Evolutionary conservation across 2,329 filamentous ascomycete species (phyloP), one percentile per base, ranked within the genome.

Genomic region (Arthroderma uncinatum): DNA sequence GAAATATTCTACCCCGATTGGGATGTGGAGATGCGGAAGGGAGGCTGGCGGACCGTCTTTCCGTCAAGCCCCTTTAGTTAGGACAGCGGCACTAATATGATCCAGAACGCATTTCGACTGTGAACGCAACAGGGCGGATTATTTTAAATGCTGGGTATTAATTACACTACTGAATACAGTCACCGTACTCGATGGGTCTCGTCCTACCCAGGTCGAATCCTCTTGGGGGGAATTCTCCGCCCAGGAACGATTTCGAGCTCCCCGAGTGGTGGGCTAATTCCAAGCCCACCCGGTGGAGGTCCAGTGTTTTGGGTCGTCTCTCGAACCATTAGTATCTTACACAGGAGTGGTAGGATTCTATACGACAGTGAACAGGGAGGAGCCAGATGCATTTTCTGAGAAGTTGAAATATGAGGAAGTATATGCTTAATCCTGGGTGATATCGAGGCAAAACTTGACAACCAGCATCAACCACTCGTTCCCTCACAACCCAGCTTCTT

Each of bases 21-120:
- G 25, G 25, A 10, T 19, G 47, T 50, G 47, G 47, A 16, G 47
- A 50, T n/a, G 28, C 47, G 47, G 47, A 50, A 50, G 47, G 28
- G 47, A 50, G 47, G 47, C 47, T 50, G 47, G 47, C 47, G 47
- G 47, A 30, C 47, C 47, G 47, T 12, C 44, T n/a, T 50, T 50
- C 47, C 47, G 47, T 30, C 47, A 30, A 50, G 47, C 28, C 28
- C 21, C 10, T 23, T 16, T 21, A 23, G 19, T 10, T 12, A 5
- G n/a, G 4, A 21, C 14, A 33, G 33, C 9, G n/a, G 25, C 25
- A 25, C 23, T 10, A 16, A 33, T 19, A 47, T 50, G 47, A 50
- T 50, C 47, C 47, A 50, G 47, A 30, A 30, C 7, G 4, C 28
- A 30, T 10, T 23, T 25, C 21, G 25, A 25, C 47, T 50, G 23